phyloP scores from a whole-genome alignment of 78 protist species.

The Tieghemostelium lacteum region DNA sequence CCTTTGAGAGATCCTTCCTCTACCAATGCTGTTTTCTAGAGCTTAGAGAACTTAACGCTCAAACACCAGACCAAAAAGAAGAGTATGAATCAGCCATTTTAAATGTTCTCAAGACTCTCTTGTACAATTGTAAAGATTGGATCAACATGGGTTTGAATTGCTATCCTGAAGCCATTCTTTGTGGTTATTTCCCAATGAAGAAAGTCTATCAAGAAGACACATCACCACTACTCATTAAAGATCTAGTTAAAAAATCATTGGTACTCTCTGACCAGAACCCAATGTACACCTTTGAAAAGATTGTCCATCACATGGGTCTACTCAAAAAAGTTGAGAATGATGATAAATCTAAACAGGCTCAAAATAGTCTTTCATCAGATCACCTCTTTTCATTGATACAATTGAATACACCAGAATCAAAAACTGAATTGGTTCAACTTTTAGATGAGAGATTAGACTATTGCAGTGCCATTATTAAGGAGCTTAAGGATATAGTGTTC shows the following conservation, averaged over 20 bases:
- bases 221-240: constrained; percentile 26
- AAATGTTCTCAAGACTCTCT: background rate
- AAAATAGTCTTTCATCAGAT: background rate
- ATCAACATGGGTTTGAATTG: constrained; percentile 32
- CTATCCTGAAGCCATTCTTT: constrained; percentile 13
- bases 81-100: background rate
- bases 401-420: background rate
- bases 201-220: constrained; percentile 12
- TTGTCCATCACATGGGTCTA: background rate
- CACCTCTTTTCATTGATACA: no score
- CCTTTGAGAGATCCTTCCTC: constrained; percentile 22
- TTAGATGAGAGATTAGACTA: background rate
- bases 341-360: background rate
- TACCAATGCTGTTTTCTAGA: constrained; percentile 1
- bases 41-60: background rate
- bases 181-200: background rate
- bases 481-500: background rate
- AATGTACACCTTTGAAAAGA: constrained; percentile 10
- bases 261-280: constrained; percentile 33
- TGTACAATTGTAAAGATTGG: constrained; percentile 31
- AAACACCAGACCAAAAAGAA: background rate
- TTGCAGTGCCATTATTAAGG: background rate
- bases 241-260: constrained; percentile 17
- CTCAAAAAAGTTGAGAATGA: background rate
- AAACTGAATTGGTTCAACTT: background rate